phyloP scores from a whole-genome alignment of 2,329 filamentous ascomycete genomes.

The Beauveria pseudobassiana region DNA sequence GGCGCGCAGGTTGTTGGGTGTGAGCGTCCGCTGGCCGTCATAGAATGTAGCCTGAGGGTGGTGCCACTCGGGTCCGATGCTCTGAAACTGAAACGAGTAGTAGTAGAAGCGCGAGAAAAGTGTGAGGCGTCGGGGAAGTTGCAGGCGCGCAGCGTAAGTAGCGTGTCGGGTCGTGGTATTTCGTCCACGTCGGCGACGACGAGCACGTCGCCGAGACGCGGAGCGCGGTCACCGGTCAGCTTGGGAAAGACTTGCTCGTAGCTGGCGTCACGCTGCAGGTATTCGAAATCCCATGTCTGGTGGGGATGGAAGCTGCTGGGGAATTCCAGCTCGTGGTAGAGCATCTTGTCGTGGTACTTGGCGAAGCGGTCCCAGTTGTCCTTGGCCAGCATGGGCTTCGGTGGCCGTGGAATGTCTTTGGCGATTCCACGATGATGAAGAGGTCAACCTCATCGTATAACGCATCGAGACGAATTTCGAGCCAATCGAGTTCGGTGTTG shows the following conservation, averaged over 20 bases:
- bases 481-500: conserved; percentile 57
- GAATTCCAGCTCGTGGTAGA: conserved; percentile 47
- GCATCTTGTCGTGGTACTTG: conserved; percentile 51
- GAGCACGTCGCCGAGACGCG: conserved; percentile 45
- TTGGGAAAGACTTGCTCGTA: conserved; percentile 47
- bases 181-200: conserved; percentile 56
- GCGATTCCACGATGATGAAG: conserved; percentile 55
- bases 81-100: conserved; percentile 49
- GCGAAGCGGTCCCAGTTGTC: conserved; percentile 45
- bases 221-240: conserved; percentile 33
- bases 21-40: conserved; percentile 34
- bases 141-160: conserved; percentile 42
- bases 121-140: conserved; percentile 44
- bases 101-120: conserved; percentile 47
- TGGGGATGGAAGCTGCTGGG: conserved; percentile 31
- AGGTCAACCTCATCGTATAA: conserved; percentile 54
- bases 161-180: conserved; percentile 44
- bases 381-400: conserved; percentile 46
- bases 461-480: conserved; percentile 55
- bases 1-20: conserved; percentile 45
- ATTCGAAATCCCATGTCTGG: conserved; percentile 42
- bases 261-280: conserved; percentile 48
- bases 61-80: conserved; percentile 35
- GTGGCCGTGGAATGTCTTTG: conserved; percentile 50
- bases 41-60: conserved; percentile 56